Evolutionary conservation across 2,329 filamentous ascomycete species (phyloP).

Genomic region (Colletotrichum tamarilloi): DNA sequence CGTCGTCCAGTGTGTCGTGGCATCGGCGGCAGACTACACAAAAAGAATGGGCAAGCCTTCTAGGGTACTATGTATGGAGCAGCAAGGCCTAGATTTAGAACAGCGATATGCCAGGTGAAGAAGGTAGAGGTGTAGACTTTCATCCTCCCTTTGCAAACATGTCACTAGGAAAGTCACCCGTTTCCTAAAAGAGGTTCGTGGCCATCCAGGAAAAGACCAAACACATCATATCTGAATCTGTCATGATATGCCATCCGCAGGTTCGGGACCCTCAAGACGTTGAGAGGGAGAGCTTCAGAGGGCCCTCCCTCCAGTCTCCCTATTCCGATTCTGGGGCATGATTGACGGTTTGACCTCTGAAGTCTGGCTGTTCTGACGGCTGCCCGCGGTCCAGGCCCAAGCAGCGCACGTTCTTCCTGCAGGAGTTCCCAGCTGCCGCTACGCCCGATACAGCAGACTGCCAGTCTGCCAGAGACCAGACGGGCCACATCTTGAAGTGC

Average conservation of each 20-base stretch:
- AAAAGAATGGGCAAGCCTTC: background rate
- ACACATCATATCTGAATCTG: background rate
- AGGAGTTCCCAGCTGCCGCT: background rate
- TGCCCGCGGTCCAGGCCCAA: slow-evolving; percentile 7
- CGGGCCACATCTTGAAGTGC: background rate
- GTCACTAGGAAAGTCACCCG: background rate
- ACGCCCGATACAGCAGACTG: slow-evolving; percentile 3
- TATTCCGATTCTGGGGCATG: slow-evolving; percentile 10
- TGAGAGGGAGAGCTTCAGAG: background rate
- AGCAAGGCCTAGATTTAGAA: background rate
- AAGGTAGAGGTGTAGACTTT: background rate
- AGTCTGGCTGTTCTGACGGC: background rate
- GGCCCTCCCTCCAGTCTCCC: slow-evolving; percentile 16
- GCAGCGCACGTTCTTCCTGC: slow-evolving; percentile 25
- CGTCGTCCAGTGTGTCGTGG: background rate
- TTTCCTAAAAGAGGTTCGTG: background rate
- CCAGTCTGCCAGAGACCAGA: slow-evolving; percentile 8
- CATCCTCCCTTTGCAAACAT: background rate
- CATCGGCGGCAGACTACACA: background rate
- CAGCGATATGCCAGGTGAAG: background rate
- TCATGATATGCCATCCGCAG: background rate
- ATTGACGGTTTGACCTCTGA: slow-evolving; percentile 6
- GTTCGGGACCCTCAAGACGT: background rate
- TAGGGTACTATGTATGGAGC: no score
- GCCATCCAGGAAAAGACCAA: background rate